Conservation (phyloP, 2,329 filamentous ascomycete species). For the Bipolaris gigantea region DNA sequence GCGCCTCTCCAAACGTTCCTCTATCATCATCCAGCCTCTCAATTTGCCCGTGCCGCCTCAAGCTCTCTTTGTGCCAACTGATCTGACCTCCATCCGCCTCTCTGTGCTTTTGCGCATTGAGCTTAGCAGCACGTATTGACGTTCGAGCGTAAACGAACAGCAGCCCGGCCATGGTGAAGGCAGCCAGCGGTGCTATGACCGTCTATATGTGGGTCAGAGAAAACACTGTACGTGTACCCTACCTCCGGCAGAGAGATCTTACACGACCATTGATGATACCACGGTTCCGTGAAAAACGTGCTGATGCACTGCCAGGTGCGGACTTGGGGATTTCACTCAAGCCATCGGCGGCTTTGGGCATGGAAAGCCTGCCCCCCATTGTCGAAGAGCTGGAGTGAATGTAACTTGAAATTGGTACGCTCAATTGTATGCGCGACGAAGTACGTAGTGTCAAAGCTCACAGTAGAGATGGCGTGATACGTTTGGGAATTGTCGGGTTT, state of each 20-base stretch:
- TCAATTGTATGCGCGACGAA: background rate
- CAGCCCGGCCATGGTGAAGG: conserved; percentile 62
- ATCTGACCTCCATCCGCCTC: conserved; percentile 61
- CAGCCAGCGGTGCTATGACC: conserved; percentile 63
- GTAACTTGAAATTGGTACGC: background rate
- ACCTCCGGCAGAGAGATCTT: conserved; percentile 1
- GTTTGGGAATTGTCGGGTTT: background rate
- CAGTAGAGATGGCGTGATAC: conserved; percentile 9
- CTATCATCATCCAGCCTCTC: conserved; percentile 48
- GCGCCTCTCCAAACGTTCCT: conserved; percentile 37
- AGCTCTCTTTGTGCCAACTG: conserved; percentile 57
- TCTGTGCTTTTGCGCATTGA: conserved; percentile 63
- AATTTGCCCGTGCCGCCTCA: conserved; percentile 56
- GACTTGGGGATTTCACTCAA: conserved; percentile 47
- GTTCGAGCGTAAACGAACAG: conserved; percentile 65
- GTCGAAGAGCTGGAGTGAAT: background rate
- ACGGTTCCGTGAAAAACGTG: conserved; percentile 33
- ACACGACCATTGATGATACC: conserved; percentile 45
- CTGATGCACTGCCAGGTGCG: conserved; percentile 34
- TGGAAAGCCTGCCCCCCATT: conserved; percentile 54
- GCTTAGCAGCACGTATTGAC: conserved; percentile 67
- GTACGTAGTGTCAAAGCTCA: background rate
- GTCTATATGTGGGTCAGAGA: conserved; percentile 44
- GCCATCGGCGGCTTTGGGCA: conserved; percentile 49
- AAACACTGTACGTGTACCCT: background rate